Evolutionary conservation across 2,329 filamentous ascomycete species (phyloP).

Genomic region (Plectosphaerella plurivora): DNA sequence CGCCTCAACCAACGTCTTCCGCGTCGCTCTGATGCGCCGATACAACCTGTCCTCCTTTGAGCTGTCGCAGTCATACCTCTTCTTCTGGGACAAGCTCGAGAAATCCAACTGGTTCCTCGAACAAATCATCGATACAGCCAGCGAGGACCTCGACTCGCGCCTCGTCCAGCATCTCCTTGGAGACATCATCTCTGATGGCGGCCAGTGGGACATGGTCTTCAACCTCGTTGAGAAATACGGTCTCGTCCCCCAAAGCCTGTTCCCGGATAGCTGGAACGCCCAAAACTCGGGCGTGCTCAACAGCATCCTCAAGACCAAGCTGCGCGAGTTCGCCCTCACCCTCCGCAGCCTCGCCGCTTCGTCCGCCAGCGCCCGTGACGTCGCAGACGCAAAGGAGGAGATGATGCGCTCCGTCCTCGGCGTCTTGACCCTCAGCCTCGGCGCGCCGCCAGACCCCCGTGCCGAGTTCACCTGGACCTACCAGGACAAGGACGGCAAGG

Average conservation of each 20-base stretch:
- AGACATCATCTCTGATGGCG: slow-evolving; percentile 72
- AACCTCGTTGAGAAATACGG: slow-evolving; percentile 86
- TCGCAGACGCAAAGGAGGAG: slow-evolving; percentile 56
- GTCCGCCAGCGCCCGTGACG: slow-evolving; percentile 28
- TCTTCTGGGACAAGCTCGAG: slow-evolving; percentile 93
- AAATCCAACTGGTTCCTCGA: slow-evolving; percentile 89
- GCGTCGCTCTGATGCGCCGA: slow-evolving; percentile 81
- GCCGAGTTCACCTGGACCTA: slow-evolving; percentile 77
- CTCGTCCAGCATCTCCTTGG: slow-evolving; percentile 66
- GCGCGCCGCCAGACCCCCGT: slow-evolving; percentile 67
- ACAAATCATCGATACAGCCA: slow-evolving; percentile 70
- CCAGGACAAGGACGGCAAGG: slow-evolving; percentile 62
- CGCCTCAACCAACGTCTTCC: slow-evolving; percentile 85
- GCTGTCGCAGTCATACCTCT: slow-evolving; percentile 82
- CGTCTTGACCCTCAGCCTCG: slow-evolving; percentile 77
- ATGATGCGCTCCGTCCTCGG: slow-evolving; percentile 79
- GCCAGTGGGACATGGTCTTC: slow-evolving; percentile 89
- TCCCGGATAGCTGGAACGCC: slow-evolving; percentile 79
- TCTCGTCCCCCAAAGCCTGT: slow-evolving; percentile 75
- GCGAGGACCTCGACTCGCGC: slow-evolving; percentile 61
- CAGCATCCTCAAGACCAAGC: slow-evolving; percentile 72
- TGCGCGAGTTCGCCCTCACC: slow-evolving; percentile 77
- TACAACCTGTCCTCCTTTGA: slow-evolving; percentile 76
- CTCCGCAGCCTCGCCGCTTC: slow-evolving; percentile 53
- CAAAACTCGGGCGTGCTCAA: slow-evolving; percentile 67